Evolutionary conservation across 805 yeast genomes (phyloP).

Genomic region (Hyphopichia homilentoma): DNA sequence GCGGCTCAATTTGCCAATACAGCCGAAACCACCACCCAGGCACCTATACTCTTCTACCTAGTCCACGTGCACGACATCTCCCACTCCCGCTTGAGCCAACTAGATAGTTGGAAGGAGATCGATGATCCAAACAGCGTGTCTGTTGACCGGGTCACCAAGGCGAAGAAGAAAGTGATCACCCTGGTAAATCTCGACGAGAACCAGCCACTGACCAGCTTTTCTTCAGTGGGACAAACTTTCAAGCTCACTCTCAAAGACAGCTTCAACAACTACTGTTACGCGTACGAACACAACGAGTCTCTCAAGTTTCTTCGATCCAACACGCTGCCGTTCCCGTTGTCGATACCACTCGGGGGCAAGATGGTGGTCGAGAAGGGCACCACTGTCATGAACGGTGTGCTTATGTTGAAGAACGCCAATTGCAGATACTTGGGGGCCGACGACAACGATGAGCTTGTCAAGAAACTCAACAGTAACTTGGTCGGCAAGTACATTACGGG

Average conservation of each 20-base stretch:
- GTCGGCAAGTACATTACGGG: constrained; percentile 36
- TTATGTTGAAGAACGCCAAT: constrained; percentile 29
- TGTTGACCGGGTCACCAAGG: constrained; percentile 47
- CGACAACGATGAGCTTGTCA: constrained; percentile 17
- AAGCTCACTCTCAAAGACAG: constrained; percentile 59
- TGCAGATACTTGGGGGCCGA: constrained; percentile 32
- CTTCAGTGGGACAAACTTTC: constrained; percentile 28
- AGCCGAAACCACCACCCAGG: constrained; percentile 8
- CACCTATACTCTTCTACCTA: constrained; percentile 47
- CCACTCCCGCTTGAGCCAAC: constrained; percentile 45
- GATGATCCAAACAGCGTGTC: constrained; percentile 58
- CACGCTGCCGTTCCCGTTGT: constrained; percentile 22
- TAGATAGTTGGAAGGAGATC: constrained; percentile 51
- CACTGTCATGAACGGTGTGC: constrained; percentile 42
- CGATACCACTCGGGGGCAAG: constrained; percentile 55
- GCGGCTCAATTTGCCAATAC: constrained; percentile 8
- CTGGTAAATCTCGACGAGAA: constrained; percentile 47
- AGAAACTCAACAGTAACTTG: constrained; percentile 29
- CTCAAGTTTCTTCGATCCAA: constrained; percentile 42
- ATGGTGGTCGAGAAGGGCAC: constrained; percentile 50
- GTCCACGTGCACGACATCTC: constrained; percentile 53
- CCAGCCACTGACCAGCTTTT: constrained; percentile 1
- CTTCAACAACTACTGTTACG: constrained; percentile 49
- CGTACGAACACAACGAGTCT: constrained; percentile 49
- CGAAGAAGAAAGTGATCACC: constrained; percentile 36